Evolutionary conservation across 257 asterid species (phyloP).

Genomic region (Nicotiana noctiflora): DNA sequence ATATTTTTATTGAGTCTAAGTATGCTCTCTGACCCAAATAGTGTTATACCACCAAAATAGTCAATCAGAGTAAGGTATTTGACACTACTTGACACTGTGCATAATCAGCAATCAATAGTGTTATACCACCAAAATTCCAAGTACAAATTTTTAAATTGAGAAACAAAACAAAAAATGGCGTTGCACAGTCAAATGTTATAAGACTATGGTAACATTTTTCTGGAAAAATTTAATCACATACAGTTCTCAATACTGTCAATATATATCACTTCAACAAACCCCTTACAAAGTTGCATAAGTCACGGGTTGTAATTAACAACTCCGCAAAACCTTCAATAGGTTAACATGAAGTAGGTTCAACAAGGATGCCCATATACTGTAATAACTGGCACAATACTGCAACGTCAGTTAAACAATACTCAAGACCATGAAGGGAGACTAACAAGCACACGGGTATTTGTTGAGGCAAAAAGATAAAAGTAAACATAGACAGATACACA

Average conservation of each 20-base stretch:
- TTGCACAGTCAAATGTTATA: neutral
- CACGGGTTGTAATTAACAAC: neutral
- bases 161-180: neutral
- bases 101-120: neutral
- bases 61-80: neutral
- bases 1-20: too few relatives aligned
- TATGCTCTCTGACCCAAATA: too few relatives aligned
- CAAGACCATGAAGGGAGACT: constrained; percentile 1
- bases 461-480: neutral
- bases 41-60: too few relatives aligned
- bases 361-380: neutral
- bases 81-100: neutral
- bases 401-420: constrained; percentile 1
- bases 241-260: neutral
- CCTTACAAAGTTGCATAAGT: neutral
- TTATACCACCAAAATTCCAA: neutral
- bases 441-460: neutral
- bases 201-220: neutral
- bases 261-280: neutral
- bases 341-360: neutral
- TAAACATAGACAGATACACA: neutral
- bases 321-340: neutral
- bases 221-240: neutral
- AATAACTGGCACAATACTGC: neutral
- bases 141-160: neutral